Conservation (phyloP, 2,329 filamentous ascomycete species). For the Colletotrichum cuscutae region DNA sequence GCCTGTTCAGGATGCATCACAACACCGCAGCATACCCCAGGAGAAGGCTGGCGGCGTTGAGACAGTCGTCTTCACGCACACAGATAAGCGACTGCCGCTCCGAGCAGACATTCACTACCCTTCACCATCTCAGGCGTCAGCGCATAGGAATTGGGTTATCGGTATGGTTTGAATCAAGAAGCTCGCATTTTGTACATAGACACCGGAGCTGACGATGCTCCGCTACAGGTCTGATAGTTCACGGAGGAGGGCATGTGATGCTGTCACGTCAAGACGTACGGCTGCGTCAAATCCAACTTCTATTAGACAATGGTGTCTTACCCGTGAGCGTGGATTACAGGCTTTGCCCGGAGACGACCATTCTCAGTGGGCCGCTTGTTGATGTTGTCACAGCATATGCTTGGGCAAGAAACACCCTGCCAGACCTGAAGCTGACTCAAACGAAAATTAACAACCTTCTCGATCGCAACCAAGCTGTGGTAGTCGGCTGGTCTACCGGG, state of each 20-base stretch:
- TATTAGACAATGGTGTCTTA: constrained; percentile 52
- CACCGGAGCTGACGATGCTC: too few relatives aligned
- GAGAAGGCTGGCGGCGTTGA: too few relatives aligned
- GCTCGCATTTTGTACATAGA: too few relatives aligned
- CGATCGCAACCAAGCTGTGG: constrained; percentile 42
- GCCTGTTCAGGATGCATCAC: too few relatives aligned
- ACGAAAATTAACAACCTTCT: background rate
- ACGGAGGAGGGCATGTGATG: constrained; percentile 54
- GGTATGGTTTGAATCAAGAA: too few relatives aligned
- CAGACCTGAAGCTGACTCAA: background rate
- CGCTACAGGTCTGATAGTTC: constrained; percentile 38
- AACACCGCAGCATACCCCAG: too few relatives aligned
- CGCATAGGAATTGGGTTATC: too few relatives aligned
- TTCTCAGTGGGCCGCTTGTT: constrained; percentile 56
- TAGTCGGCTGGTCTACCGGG: constrained; percentile 60
- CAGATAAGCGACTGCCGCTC: too few relatives aligned
- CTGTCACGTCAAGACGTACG: constrained; percentile 48
- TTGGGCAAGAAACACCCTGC: constrained; percentile 47
- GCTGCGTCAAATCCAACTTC: constrained; percentile 41
- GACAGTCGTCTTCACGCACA: too few relatives aligned
- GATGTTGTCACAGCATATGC: constrained; percentile 55
- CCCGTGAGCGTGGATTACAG: constrained; percentile 62
- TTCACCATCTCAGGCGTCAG: too few relatives aligned
- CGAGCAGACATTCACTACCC: too few relatives aligned
- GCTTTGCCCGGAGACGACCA: constrained; percentile 58